phyloP scores from a whole-genome alignment of 176 grass and related monocot genomes.

The Ananas comosus region DNA sequence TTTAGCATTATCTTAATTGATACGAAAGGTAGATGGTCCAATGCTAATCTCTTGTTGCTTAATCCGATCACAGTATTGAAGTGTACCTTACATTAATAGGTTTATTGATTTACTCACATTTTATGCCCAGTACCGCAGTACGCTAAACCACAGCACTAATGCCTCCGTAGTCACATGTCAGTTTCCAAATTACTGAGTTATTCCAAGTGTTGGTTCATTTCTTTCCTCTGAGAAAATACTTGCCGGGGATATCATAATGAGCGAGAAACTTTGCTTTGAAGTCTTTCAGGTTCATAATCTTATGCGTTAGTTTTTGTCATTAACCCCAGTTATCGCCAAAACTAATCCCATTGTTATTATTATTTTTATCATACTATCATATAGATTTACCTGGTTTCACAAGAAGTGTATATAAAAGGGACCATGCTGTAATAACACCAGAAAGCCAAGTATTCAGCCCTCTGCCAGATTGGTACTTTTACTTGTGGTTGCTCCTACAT shows the following conservation, averaged over 20 bases:
- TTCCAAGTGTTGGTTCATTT: too few species aligned
- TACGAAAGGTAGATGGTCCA: not conserved
- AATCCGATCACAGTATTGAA: not conserved
- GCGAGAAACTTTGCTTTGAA: slow-evolving; percentile 1
- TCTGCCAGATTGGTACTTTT: slow-evolving; percentile 70
- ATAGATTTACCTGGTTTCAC: slow-evolving; percentile 98
- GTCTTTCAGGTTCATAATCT: not conserved
- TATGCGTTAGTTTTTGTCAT: not conserved
- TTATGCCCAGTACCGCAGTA: too few species aligned
- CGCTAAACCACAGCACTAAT: too few species aligned
- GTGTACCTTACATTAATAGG: too few species aligned
- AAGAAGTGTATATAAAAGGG: slow-evolving; percentile 70
- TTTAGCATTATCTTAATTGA: not conserved
- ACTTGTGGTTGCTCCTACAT: not conserved
- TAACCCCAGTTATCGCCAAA: not conserved
- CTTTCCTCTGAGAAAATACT: not conserved
- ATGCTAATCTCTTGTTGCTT: not conserved
- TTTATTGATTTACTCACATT: too few species aligned
- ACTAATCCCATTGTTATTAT: slow-evolving; percentile 15
- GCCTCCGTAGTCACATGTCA: too few species aligned
- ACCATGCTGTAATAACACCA: slow-evolving; percentile 85
- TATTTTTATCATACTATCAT: slow-evolving; percentile 19
- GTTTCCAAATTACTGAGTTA: too few species aligned
- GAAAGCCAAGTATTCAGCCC: slow-evolving; percentile 96
- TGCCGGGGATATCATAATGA: not conserved